Base-by-base conservation (phyloP, 768 basidiomycete genomes). In the Russula sp. region DNA sequence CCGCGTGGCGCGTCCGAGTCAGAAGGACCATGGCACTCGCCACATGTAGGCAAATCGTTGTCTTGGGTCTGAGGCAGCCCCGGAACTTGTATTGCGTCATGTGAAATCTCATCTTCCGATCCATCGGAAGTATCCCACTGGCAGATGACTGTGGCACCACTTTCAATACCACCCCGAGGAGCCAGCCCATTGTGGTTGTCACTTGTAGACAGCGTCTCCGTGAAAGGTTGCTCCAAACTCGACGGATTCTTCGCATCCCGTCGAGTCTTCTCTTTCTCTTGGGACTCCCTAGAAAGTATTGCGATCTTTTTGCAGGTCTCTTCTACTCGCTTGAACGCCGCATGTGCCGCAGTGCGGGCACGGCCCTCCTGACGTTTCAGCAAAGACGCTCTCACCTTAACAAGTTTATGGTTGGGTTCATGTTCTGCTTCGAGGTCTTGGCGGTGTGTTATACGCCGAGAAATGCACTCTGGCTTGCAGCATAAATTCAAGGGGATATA, bases 401-500 rank as follows among this genome's bases (percentile, higher is more conserved):
- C 59, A 4, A 75, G 61, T 53, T 69, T 70, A 62, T 76, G 75
- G 13, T 56, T 62, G n/a, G 74, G 69, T 14, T 69, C 66, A 58
- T 76, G 75, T 2, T 68, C 58, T 4, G 54, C 65, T 14, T 66
- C 45, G 44, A 71, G 59, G 64, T 68, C 65, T 16, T 55, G 27
- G 32, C 70, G 40, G 9, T 40, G 51, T 32, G 57, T 63, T 34
- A 73, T 40, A 11, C 62, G 57, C 6, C 61, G 50, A 6, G 39
- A 35, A 16, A 71, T 39, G 57, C 75, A 76, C 4, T 53, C 66
- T 1, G 68, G 68, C 4, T 64, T 34, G 27, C 70, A 68, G 64
- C 73, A 75, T 37, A 75, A 68, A 63, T 76, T 72, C 14, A 75
- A 53, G 7, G 70, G 71, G 37, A 68, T 66, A 10, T 62, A 32